Evolutionary conservation across 352 stramenopile species (phyloP).

Genomic region (Pythium guiyangense): DNA sequence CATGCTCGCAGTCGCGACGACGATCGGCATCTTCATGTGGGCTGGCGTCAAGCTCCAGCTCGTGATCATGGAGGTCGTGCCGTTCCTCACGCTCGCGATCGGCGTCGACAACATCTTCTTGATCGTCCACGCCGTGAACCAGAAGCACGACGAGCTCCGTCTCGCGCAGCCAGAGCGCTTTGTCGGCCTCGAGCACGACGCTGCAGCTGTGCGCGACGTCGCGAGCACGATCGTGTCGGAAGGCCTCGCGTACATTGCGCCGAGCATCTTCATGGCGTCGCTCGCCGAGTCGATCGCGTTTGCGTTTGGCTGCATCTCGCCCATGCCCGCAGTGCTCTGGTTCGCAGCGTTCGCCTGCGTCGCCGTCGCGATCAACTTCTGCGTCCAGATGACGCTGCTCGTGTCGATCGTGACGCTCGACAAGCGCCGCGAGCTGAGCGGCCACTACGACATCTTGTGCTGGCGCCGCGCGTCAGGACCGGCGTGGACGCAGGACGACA

Average conservation of each 20-base stretch:
- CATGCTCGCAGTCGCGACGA: conserved; percentile 50
- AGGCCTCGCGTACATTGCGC: conserved; percentile 40
- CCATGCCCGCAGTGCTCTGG: conserved; percentile 59
- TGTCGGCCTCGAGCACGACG: conserved; percentile 35
- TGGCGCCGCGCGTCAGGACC: conserved; percentile 17
- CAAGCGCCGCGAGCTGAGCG: conserved; percentile 58
- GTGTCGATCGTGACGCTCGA: conserved; percentile 56
- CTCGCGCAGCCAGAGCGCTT: conserved; percentile 41
- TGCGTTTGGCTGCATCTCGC: conserved; percentile 47
- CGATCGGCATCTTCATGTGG: conserved; percentile 69
- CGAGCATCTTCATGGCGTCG: conserved; percentile 52
- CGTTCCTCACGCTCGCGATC: conserved; percentile 61
- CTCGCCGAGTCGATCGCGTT: conserved; percentile 47
- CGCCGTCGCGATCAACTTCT: conserved; percentile 45
- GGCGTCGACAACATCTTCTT: conserved; percentile 73
- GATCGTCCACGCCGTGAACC: conserved; percentile 53
- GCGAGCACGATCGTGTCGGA: conserved; percentile 42
- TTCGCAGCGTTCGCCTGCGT: conserved; percentile 46
- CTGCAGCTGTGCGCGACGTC: conserved; percentile 43
- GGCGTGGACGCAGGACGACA: conserved; percentile 8
- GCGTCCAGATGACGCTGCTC: conserved; percentile 66
- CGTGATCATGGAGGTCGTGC: conserved; percentile 63
- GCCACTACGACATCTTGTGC: conserved; percentile 55
- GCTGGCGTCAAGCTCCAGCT: conserved; percentile 55
- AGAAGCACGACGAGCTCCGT: conserved; percentile 44